Evolutionary conservation across 202 grass and related monocot species (phyloP).

Genomic region (Brachypodium distachyon): DNA sequence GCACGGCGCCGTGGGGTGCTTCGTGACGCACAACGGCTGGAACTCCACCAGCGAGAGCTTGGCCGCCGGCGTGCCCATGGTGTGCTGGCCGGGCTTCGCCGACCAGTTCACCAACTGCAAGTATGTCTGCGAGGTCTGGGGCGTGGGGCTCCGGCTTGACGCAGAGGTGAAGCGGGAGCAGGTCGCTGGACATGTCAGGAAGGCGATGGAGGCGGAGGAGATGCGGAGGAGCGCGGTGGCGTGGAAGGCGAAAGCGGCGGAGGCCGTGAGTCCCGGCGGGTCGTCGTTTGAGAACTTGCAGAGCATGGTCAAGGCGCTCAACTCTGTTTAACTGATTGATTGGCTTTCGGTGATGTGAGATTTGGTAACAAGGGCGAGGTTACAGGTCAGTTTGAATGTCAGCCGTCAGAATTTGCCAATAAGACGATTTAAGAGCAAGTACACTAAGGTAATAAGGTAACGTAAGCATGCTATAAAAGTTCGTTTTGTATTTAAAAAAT

Average conservation of each 20-base stretch:
- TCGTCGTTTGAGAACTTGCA: constrained; percentile 1
- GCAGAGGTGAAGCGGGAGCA: constrained; percentile 15
- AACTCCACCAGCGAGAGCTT: constrained; percentile 32
- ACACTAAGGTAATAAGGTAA: no score
- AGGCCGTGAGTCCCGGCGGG: neutral
- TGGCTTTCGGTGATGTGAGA: no score
- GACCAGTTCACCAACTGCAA: constrained; percentile 30
- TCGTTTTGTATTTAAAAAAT: no score
- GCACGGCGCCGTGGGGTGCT: constrained; percentile 16
- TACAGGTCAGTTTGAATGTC: no score
- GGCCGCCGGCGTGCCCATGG: constrained; percentile 23
- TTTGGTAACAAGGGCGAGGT: no score
- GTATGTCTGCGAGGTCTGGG: constrained; percentile 31
- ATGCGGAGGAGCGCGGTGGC: neutral
- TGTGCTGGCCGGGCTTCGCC: constrained; percentile 35
- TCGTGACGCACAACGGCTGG: constrained; percentile 28
- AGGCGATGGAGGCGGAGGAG: neutral
- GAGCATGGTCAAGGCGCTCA: neutral
- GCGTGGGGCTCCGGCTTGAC: constrained; percentile 13
- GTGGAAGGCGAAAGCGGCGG: constrained; percentile 8
- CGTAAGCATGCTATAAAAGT: no score
- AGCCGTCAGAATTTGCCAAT: no score
- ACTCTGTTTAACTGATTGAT: no score
- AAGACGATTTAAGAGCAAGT: no score
- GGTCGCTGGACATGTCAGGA: neutral